A percentile compares a stretch with the other conserved stretches of the same genome.
Evolutionary conservation across 306 rosid genomes (phyloP).

Genomic region (Rosa multiflora): DNA sequence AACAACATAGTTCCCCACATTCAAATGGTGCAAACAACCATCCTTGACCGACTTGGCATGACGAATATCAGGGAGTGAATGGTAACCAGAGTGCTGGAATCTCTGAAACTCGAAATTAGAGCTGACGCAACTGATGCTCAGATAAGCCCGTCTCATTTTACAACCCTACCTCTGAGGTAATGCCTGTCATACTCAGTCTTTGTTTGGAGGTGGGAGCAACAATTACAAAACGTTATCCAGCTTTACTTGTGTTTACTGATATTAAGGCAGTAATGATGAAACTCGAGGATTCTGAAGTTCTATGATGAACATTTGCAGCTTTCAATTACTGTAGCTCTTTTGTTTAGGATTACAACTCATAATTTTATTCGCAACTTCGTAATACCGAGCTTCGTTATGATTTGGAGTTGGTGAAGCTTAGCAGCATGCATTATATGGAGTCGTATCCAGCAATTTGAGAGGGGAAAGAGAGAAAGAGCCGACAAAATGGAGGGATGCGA

Average conservation of each 20-base stretch:
- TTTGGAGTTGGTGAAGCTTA: neutral
- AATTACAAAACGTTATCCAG: neutral
- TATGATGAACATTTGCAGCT: neutral
- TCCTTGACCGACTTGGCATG: conserved; percentile 61
- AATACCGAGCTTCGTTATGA: neutral
- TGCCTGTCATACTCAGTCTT: neutral
- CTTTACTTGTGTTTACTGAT: neutral
- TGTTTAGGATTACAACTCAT: neutral
- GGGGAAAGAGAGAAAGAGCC: neutral
- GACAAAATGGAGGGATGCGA: neutral
- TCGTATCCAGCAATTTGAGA: neutral
- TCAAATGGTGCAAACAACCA: conserved; percentile 41
- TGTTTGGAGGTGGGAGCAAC: neutral
- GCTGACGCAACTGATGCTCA: conserved; percentile 12
- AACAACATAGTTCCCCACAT: conserved; percentile 44
- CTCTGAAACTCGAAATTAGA: conserved; percentile 20
- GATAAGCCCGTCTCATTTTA: conserved; percentile 40
- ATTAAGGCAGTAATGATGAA: no score
- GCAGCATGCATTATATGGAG: neutral
- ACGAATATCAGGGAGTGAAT: conserved; percentile 30
- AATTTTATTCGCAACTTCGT: neutral
- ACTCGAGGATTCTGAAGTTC: neutral
- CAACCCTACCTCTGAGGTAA: neutral
- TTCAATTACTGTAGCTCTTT: neutral
- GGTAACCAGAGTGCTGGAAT: conserved; percentile 32